These are phyloP conservation scores for Stygiomarasmius scandens DNA, from an alignment of 1,284 basidiomycete species.

Conservation along the genomic window DNA sequence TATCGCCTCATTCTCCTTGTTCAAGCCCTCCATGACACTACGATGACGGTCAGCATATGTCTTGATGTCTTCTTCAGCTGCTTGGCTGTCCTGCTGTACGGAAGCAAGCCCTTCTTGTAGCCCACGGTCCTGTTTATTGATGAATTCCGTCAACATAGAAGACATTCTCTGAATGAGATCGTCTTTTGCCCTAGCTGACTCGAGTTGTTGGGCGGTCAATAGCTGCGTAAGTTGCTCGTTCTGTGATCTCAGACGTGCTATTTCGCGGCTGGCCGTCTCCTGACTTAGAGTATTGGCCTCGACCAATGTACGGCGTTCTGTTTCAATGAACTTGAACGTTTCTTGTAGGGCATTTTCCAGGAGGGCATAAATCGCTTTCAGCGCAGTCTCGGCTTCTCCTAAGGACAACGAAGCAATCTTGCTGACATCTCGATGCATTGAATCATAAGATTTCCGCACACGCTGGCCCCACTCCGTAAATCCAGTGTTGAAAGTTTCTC, in stretches of 20 bases:
- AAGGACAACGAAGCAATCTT: conserved; percentile 46
- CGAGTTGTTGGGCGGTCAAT: conserved; percentile 68
- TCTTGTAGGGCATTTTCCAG: conserved; percentile 65
- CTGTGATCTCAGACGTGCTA: conserved; percentile 69
- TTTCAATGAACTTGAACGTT: conserved; percentile 56
- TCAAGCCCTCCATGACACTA: conserved; percentile 44
- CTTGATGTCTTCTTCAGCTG: conserved; percentile 54
- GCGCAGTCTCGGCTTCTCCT: conserved; percentile 53
- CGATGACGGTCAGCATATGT: conserved; percentile 53
- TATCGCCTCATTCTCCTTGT: conserved; percentile 43
- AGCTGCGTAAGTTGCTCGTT: conserved; percentile 69
- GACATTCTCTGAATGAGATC: conserved; percentile 77
- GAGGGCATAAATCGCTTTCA: conserved; percentile 54
- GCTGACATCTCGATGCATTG: conserved; percentile 50
- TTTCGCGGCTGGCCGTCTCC: conserved; percentile 59
- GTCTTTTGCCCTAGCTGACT: conserved; percentile 67
- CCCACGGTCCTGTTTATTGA: conserved; percentile 69
- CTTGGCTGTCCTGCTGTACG: conserved; percentile 58
- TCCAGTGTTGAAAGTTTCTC: conserved; percentile 54
- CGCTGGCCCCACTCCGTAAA: conserved; percentile 57
- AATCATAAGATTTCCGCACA: conserved; percentile 50
- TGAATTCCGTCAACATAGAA: conserved; percentile 69
- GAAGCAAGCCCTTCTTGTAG: conserved; percentile 61
- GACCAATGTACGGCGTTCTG: conserved; percentile 54
- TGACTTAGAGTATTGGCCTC: conserved; percentile 56